A percentile compares a stretch with the other conserved stretches of the same genome.
Evolutionary conservation across 805 yeast species (phyloP).

Genomic region (Ascoidea tarda): DNA sequence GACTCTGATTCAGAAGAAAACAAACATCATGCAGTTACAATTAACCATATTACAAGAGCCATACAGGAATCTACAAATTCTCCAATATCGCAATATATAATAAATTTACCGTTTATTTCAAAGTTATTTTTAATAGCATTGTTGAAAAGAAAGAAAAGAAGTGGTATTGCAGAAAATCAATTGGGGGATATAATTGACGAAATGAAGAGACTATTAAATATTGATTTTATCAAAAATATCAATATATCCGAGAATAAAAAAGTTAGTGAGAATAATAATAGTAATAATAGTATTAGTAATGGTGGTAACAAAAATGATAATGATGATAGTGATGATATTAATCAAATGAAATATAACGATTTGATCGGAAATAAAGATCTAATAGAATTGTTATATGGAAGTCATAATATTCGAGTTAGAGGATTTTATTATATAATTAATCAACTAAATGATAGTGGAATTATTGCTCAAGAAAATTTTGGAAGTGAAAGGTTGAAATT

Average conservation of each 20-base stretch:
- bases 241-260: slow-evolving; percentile 5
- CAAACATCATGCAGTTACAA: slow-evolving; percentile 42
- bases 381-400: slow-evolving; percentile 20
- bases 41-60: slow-evolving; percentile 66
- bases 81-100: slow-evolving; percentile 48
- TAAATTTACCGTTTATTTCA: slow-evolving; percentile 47
- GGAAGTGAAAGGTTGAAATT: slow-evolving; percentile 55
- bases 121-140: slow-evolving; percentile 65
- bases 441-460: slow-evolving; percentile 70
- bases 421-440: slow-evolving; percentile 47
- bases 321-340: slow-evolving; percentile 10
- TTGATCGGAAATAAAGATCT: slow-evolving; percentile 18
- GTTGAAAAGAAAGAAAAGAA: slow-evolving; percentile 45
- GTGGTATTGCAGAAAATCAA: slow-evolving; percentile 56
- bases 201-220: slow-evolving; percentile 36
- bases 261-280: background rate
- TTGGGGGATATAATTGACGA: slow-evolving; percentile 76
- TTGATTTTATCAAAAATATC: slow-evolving; percentile 15
- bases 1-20: slow-evolving; percentile 16
- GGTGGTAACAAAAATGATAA: slow-evolving; percentile 12
- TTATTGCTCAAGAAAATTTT: slow-evolving; percentile 52
- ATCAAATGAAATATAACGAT: slow-evolving; percentile 10
- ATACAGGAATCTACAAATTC: slow-evolving; percentile 66
- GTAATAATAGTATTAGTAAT: slow-evolving; percentile 5
- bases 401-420: slow-evolving; percentile 31